Evolutionary conservation across 176 grass and related monocot species (phyloP).

Genomic region (Otatea glauca): DNA sequence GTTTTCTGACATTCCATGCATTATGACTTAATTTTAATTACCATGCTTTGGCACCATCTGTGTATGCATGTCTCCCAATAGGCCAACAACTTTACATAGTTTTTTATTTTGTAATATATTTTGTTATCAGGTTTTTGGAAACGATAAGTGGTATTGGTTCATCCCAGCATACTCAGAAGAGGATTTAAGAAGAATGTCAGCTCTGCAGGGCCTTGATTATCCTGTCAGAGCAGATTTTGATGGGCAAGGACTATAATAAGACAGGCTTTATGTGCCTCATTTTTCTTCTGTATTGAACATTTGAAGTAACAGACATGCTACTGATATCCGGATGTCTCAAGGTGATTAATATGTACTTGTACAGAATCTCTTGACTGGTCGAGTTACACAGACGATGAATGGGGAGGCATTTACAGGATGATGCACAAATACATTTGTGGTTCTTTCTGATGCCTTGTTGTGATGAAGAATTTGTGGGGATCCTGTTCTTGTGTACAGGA

Average conservation of each 20-base stretch:
- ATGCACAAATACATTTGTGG: not conserved
- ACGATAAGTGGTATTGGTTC: conserved; percentile 87
- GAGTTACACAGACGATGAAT: not conserved
- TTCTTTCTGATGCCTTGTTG: not conserved
- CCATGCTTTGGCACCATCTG: not conserved
- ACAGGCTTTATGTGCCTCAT: not conserved
- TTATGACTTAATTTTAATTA: not conserved
- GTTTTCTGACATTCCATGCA: not conserved
- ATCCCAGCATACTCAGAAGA: conserved; percentile 90
- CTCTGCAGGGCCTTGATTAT: conserved; percentile 85
- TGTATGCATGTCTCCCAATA: not conserved
- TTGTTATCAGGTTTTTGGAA: conserved; percentile 76
- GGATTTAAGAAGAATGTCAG: conserved; percentile 83
- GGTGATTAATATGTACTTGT: not conserved
- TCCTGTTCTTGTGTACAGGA: not conserved
- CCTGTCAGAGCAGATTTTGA: conserved; percentile 72
- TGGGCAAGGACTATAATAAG: conserved; percentile 33
- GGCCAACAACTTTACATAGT: not conserved
- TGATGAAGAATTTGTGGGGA: not conserved
- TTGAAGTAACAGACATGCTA: conserved; percentile 9
- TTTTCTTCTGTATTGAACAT: not conserved
- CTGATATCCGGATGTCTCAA: not conserved
- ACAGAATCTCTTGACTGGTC: conserved; percentile 2
- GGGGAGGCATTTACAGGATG: not conserved
- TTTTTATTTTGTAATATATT: conserved; percentile 27